phyloP scores from a whole-genome alignment of 2,329 filamentous ascomycete species.

The Penicillium sp. region DNA sequence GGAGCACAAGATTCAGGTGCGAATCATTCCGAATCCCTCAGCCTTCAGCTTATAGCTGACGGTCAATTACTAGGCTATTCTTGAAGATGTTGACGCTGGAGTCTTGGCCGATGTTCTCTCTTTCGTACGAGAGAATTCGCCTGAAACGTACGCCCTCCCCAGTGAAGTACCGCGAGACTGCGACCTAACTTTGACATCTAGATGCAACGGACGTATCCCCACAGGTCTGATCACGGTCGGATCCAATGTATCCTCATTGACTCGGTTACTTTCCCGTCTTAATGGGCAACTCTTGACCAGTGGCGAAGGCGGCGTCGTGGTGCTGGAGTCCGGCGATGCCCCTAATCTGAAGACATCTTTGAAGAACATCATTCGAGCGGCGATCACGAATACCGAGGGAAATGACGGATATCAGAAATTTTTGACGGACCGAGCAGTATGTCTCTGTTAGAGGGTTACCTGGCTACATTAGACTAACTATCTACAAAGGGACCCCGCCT shows the following conservation, averaged over 20 bases:
- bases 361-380: slow-evolving; percentile 48
- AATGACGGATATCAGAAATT: slow-evolving; percentile 43
- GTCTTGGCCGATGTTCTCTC: slow-evolving; percentile 40
- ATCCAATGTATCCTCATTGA: slow-evolving; percentile 46
- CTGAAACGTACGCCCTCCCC: slow-evolving; percentile 34
- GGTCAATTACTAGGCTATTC: slow-evolving; percentile 28
- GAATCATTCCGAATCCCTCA: neutral
- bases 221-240: slow-evolving; percentile 46
- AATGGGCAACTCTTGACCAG: slow-evolving; percentile 35
- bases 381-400: slow-evolving; percentile 41
- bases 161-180: neutral
- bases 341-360: slow-evolving; percentile 49
- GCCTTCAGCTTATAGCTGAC: slow-evolving; percentile 10
- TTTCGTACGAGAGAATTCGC: slow-evolving; percentile 40
- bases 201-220: slow-evolving; percentile 43
- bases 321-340: slow-evolving; percentile 47
- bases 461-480: slow-evolving; percentile 10
- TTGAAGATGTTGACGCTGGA: slow-evolving; percentile 43
- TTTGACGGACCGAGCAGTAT: slow-evolving; percentile 41
- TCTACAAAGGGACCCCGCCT: slow-evolving; percentile 41
- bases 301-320: slow-evolving; percentile 39
- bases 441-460: slow-evolving; percentile 1
- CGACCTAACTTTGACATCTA: slow-evolving; percentile 23
- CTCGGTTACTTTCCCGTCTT: slow-evolving; percentile 40
- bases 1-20: slow-evolving; percentile 42